Evolutionary conservation across 495 filamentous ascomycete genomes (phyloP).

Genomic region (Neurospora terricola): DNA sequence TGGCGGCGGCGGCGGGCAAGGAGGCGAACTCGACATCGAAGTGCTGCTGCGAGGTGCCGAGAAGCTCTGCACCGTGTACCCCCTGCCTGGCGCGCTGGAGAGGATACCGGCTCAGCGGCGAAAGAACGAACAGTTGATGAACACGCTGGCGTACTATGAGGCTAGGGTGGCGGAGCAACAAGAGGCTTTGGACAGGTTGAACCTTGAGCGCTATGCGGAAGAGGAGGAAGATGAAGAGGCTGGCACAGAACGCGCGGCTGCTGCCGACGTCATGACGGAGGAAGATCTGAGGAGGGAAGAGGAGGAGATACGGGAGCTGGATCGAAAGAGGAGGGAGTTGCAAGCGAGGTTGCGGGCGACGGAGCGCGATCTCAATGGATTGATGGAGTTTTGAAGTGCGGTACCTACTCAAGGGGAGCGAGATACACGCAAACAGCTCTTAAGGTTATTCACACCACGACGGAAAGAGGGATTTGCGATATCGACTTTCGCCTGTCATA

Average conservation of each 20-base stretch:
- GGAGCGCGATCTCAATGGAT: conserved; percentile 66
- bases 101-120: conserved; percentile 61
- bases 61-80: conserved; percentile 84
- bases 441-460: not conserved
- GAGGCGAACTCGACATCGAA: conserved; percentile 73
- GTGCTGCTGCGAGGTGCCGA: conserved; percentile 79
- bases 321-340: conserved; percentile 62
- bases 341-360: conserved; percentile 72
- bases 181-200: conserved; percentile 63
- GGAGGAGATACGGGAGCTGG: conserved; percentile 67
- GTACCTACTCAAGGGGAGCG: not conserved
- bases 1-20: conserved; percentile 11
- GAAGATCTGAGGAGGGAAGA: conserved; percentile 69
- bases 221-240: conserved; percentile 35
- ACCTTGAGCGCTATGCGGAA: conserved; percentile 40
- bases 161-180: conserved; percentile 67
- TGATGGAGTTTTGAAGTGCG: conserved; percentile 32
- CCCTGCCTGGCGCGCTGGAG: conserved; percentile 70
- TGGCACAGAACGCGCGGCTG: conserved; percentile 29
- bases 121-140: conserved; percentile 60
- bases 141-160: conserved; percentile 72
- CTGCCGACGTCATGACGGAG: conserved; percentile 48
- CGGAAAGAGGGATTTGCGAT: not conserved
- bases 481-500: not conserved
- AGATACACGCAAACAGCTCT: not conserved